Evolutionary conservation across 2,329 filamentous ascomycete species (phyloP).

Genomic region (Diaporthe citriasiana): DNA sequence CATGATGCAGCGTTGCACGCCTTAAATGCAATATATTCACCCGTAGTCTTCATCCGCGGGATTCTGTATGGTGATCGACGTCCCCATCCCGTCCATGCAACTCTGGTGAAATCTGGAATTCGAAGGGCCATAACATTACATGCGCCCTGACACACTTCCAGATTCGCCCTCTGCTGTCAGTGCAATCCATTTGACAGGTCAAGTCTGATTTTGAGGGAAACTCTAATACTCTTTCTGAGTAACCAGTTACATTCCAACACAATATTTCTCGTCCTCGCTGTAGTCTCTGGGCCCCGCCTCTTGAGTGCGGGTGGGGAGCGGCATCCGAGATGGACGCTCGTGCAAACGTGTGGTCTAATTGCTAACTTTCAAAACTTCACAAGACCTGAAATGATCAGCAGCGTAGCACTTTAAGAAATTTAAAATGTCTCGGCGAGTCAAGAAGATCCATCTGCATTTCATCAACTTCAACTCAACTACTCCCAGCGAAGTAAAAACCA

Average conservation of each 20-base stretch:
- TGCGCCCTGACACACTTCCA: neutral
- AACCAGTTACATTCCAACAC: neutral
- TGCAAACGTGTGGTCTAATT: neutral
- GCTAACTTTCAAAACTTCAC: conserved; percentile 1
- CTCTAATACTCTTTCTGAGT: neutral
- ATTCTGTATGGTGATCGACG: neutral
- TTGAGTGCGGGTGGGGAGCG: neutral
- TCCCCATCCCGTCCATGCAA: neutral
- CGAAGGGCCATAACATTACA: neutral
- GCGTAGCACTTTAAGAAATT: neutral
- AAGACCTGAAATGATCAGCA: neutral
- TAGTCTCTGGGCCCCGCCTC: neutral
- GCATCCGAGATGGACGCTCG: neutral
- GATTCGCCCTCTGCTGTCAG: neutral
- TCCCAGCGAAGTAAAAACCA: neutral
- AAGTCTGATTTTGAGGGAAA: neutral
- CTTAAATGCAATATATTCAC: neutral
- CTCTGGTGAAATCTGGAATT: neutral
- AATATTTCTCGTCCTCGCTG: neutral
- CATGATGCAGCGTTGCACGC: neutral
- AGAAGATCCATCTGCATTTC: neutral
- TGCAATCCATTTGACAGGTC: neutral
- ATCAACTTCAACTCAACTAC: neutral
- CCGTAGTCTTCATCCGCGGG: neutral
- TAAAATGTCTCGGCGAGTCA: neutral